These are phyloP conservation scores for Trametes cinnabarina DNA, from an alignment of 768 basidiomycete genomes.

Conservation along the genomic window DNA sequence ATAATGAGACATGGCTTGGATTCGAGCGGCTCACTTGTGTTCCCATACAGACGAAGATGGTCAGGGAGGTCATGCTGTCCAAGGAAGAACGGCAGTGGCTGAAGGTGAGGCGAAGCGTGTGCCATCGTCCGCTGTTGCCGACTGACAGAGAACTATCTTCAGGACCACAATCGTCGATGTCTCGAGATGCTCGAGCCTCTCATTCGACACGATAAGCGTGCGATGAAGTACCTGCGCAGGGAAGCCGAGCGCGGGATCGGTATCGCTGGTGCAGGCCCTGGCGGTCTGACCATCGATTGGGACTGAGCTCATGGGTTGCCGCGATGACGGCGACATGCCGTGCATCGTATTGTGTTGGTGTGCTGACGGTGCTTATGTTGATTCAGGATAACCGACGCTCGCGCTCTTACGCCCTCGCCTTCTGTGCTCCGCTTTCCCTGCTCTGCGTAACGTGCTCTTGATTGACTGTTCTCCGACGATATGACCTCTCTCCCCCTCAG, in stretches of 20 bases:
- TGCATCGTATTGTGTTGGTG: background rate
- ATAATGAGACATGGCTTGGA: constrained; percentile 77
- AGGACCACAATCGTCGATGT: constrained; percentile 83
- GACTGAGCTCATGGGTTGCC: constrained; percentile 45
- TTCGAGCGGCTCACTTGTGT: constrained; percentile 94
- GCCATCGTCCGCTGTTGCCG: background rate
- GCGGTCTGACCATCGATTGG: constrained; percentile 79
- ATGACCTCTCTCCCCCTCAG: background rate
- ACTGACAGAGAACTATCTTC: background rate
- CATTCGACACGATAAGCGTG: constrained; percentile 76
- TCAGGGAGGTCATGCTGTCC: constrained; percentile 79
- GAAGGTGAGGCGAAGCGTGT: constrained; percentile 45
- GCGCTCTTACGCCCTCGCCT: background rate
- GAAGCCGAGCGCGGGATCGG: constrained; percentile 78
- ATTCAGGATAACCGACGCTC: constrained; percentile 1
- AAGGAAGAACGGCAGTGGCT: constrained; percentile 88
- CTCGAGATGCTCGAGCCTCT: constrained; percentile 60
- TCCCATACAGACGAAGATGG: constrained; percentile 89
- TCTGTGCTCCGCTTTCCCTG: background rate
- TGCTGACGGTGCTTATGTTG: constrained; percentile 10
- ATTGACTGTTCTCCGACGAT: background rate
- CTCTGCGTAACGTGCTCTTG: no score
- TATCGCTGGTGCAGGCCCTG: constrained; percentile 58
- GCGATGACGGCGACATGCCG: background rate
- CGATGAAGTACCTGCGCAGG: constrained; percentile 75